phyloP scores from a whole-genome alignment of 306 rosid genomes.

The Acacia melanoxylon region DNA sequence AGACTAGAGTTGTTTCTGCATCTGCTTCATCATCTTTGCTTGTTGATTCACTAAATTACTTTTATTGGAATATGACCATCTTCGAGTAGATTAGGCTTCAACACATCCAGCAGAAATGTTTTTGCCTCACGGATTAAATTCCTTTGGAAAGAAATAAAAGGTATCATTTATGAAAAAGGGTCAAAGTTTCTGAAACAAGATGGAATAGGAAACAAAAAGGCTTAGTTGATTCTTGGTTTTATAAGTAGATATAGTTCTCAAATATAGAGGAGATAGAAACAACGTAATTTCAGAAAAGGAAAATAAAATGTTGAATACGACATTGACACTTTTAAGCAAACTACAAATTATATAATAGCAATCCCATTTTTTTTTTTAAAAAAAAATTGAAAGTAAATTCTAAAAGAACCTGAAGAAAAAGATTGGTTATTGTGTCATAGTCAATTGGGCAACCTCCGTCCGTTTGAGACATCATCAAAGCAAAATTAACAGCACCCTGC shows the following conservation, averaged over 20 bases:
- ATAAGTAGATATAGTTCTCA: slow-evolving; percentile 3
- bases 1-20: too few relatives aligned
- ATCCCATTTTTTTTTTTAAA: neutral
- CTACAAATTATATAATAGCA: slow-evolving; percentile 1
- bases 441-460: slow-evolving; percentile 97
- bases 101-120: slow-evolving; percentile 84
- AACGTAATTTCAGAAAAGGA: neutral
- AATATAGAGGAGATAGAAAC: slow-evolving; percentile 3
- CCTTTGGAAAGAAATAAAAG: slow-evolving; percentile 51
- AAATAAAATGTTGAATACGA: slow-evolving; percentile 10
- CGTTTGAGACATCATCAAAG: slow-evolving; percentile 99
- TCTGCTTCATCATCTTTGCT: too few relatives aligned
- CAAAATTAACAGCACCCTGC: slow-evolving; percentile 97
- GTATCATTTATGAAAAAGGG: slow-evolving; percentile 24
- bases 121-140: slow-evolving; percentile 96
- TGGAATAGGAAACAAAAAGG: neutral
- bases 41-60: slow-evolving; percentile 37
- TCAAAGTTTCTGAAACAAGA: neutral
- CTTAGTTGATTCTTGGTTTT: slow-evolving; percentile 1
- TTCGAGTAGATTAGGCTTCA: slow-evolving; percentile 90
- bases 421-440: slow-evolving; percentile 91
- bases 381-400: slow-evolving; percentile 13
- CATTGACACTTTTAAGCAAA: neutral
- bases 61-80: slow-evolving; percentile 85
- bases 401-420: slow-evolving; percentile 86